These are phyloP conservation scores for Shiraia sp. DNA, from an alignment of 2,329 filamentous ascomycete genomes.

Conservation along the genomic window DNA sequence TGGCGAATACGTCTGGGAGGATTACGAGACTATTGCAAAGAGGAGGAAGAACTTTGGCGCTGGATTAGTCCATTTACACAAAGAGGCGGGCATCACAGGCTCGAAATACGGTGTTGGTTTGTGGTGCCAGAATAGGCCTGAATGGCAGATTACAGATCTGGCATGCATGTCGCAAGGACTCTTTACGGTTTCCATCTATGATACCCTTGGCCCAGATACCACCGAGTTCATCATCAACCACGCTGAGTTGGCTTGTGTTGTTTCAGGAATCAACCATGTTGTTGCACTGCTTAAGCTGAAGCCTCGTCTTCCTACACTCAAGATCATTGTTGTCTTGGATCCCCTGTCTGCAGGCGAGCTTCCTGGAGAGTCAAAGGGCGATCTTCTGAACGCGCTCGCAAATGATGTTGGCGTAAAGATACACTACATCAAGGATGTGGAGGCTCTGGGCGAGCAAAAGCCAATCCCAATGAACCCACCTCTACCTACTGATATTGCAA, in stretches of 20 bases:
- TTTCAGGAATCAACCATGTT: constrained; percentile 79
- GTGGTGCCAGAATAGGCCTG: constrained; percentile 85
- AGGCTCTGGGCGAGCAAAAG: constrained; percentile 74
- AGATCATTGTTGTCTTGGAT: constrained; percentile 87
- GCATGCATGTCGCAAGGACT: constrained; percentile 85
- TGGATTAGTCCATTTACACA: constrained; percentile 81
- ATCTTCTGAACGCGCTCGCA: constrained; percentile 76
- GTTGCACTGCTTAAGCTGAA: constrained; percentile 79
- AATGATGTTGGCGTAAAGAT: constrained; percentile 75
- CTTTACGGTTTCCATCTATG: constrained; percentile 91
- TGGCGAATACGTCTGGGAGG: constrained; percentile 80
- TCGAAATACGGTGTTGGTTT: constrained; percentile 74
- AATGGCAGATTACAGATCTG: constrained; percentile 90
- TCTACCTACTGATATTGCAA: constrained; percentile 74
- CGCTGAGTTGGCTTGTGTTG: constrained; percentile 73
- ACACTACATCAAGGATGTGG: constrained; percentile 78
- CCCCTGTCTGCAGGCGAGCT: constrained; percentile 78
- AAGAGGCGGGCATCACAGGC: constrained; percentile 67
- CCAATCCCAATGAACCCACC: constrained; percentile 74
- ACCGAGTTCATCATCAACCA: constrained; percentile 97
- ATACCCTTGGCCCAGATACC: constrained; percentile 87
- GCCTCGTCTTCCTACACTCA: constrained; percentile 76
- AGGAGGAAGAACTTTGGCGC: constrained; percentile 83
- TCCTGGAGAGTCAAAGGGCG: constrained; percentile 75
- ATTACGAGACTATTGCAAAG: constrained; percentile 76